Percentiles rank a stretch among this genome's conserved stretches.
phyloP scores from a whole-genome alignment of 2,329 filamentous ascomycete species.

The Teratosphaeria gauchensis region DNA sequence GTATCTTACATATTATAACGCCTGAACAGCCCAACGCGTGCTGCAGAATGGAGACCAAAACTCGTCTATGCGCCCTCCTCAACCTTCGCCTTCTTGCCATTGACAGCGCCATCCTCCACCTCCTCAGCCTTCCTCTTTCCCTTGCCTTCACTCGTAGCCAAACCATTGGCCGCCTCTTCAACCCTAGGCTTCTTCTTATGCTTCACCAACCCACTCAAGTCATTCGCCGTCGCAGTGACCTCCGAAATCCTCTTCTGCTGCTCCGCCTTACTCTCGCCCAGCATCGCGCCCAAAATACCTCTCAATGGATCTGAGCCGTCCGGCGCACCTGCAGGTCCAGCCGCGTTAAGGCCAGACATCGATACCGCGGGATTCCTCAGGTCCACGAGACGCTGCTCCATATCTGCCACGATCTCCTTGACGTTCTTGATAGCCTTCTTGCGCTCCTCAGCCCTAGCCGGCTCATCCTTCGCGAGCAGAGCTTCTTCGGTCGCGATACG shows the following conservation, averaged over 20 bases:
- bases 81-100: slow-evolving; percentile 22
- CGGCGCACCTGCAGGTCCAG: slow-evolving; percentile 38
- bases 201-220: slow-evolving; percentile 64
- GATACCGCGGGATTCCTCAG: slow-evolving; percentile 55
- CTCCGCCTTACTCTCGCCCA: slow-evolving; percentile 53
- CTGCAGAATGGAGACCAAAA: neutral
- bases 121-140: slow-evolving; percentile 22
- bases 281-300: slow-evolving; percentile 54
- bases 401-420: slow-evolving; percentile 68
- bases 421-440: slow-evolving; percentile 59
- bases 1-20: neutral
- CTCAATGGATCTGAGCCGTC: slow-evolving; percentile 37
- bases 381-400: slow-evolving; percentile 67
- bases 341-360: slow-evolving; percentile 30
- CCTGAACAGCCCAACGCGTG: neutral
- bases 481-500: slow-evolving; percentile 63
- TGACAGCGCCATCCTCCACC: slow-evolving; percentile 2
- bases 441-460: slow-evolving; percentile 47
- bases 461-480: slow-evolving; percentile 46
- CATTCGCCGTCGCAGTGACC: slow-evolving; percentile 63
- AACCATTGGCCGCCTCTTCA: slow-evolving; percentile 6
- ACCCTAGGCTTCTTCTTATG: slow-evolving; percentile 47
- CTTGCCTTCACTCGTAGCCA: slow-evolving; percentile 12
- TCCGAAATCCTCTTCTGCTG: slow-evolving; percentile 58
- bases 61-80: slow-evolving; percentile 5